Percentiles rank a stretch among this genome's conserved stretches.
Evolutionary conservation across 179 eudicot species (phyloP).

Genomic region (Camellia oleifera): DNA sequence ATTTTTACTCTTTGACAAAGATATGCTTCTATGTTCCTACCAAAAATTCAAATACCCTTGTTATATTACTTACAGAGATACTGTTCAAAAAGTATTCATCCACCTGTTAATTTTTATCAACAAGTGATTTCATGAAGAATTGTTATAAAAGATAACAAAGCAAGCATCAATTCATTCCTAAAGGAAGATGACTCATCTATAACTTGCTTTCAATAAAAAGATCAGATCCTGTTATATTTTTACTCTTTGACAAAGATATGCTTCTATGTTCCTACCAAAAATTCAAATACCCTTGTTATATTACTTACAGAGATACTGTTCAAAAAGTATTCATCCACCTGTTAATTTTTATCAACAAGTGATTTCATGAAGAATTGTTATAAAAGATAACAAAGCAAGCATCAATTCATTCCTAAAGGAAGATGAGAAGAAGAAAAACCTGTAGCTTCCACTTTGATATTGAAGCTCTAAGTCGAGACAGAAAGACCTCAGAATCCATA

Average conservation of each 20-base stretch:
- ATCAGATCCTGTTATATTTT: neutral
- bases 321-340: neutral
- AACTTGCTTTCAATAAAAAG: neutral
- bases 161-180: neutral
- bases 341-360: neutral
- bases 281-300: neutral
- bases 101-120: neutral
- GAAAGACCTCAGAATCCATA: conserved; percentile 53
- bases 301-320: neutral
- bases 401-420: neutral
- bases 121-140: neutral
- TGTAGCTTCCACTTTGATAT: conserved; percentile 62
- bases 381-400: neutral
- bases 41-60: neutral
- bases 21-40: neutral
- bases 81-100: neutral
- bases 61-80: neutral
- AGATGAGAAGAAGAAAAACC: conserved; percentile 32
- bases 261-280: neutral
- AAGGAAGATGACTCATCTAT: neutral
- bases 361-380: neutral
- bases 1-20: neutral
- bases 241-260: neutral
- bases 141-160: neutral
- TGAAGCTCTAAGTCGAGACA: conserved; percentile 50